Evolutionary conservation across 2,329 filamentous ascomycete species (phyloP), one percentile per base, ranked within the genome.

Genomic region (Cyphellophora attinorum): DNA sequence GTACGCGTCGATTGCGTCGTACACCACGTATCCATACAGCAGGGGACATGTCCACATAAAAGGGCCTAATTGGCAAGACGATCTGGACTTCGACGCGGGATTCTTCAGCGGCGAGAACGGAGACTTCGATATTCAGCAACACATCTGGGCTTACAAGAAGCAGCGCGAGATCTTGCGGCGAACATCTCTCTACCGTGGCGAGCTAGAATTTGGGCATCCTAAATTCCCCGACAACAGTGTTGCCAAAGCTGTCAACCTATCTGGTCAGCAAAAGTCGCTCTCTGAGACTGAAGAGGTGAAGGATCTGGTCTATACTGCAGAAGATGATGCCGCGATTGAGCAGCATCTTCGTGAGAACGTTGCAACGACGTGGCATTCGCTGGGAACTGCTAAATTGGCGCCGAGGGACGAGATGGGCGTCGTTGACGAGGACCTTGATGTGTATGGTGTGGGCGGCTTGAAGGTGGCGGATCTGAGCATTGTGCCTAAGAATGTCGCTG

Each of bases 131-230:
- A 27, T 78, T 18, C 69, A 70, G 51, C 72, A 67, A 46, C 67
- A 72, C 10, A 45, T 75, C 6, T 79, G 75, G 74, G 66, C 61
- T 1, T 81, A 81, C 60, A 81, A 81, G 55, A 71, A 69, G 47
- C 62, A 65, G n/a, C 72, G 78, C 3, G 75, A 79, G 52, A 67
- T 79, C 35, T 58, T 65, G 13, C 68, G 76, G 3, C 68, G 74
- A 8, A 69, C 72, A 48, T 53, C 63, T 2, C 59, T 64, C 38
- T 77, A 68, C 53, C 53, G 54, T 6, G 62, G 63, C 17, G 57
- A 62, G 41, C 37, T 65, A 6, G 51, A 49, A 3, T 44, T 44
- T 11, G 49, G 48, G 3, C 61, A 64, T 35, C 62, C 61, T 5
- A 38, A 41, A 5, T 63, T 62, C 39, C 47, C 58, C 10, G 48